These are phyloP conservation scores for Nowakowskiella sp. DNA, from an alignment of 192 early-diverging fungal species.

Conservation along the genomic window DNA sequence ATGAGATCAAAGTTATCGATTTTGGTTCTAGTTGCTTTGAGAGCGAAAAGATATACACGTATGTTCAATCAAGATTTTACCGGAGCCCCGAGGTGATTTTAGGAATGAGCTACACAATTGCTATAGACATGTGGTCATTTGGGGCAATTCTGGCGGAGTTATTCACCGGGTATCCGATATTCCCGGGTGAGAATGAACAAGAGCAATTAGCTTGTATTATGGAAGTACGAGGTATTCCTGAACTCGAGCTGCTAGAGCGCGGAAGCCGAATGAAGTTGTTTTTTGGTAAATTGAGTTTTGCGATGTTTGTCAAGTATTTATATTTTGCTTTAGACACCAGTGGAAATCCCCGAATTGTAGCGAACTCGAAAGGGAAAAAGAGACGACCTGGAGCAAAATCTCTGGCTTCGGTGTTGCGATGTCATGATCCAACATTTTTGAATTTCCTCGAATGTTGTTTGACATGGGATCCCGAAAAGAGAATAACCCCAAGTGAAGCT, in stretches of 20 bases:
- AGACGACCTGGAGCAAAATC: constrained; percentile 71
- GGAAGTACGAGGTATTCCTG: constrained; percentile 82
- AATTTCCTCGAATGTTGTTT: constrained; percentile 81
- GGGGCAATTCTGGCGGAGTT: constrained; percentile 40
- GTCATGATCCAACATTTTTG: constrained; percentile 68
- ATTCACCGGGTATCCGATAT: constrained; percentile 34
- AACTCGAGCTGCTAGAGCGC: constrained; percentile 60
- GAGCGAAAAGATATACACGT: constrained; percentile 27
- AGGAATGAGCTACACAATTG: constrained; percentile 22
- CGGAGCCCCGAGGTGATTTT: constrained; percentile 37
- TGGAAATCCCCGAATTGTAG: constrained; percentile 55
- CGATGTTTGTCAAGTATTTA: too few relatives aligned
- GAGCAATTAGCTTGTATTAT: constrained; percentile 81
- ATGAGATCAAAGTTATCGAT: constrained; percentile 36
- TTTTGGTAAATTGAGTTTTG: too few relatives aligned
- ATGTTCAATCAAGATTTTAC: constrained; percentile 39
- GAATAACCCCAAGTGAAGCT: constrained; percentile 81
- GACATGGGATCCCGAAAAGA: constrained; percentile 80
- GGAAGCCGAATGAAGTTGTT: constrained; percentile 77
- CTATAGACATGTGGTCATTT: constrained; percentile 41
- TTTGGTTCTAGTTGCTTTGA: constrained; percentile 39
- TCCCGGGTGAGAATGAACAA: constrained; percentile 27
- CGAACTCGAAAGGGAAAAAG: constrained; percentile 85
- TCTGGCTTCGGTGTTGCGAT: constrained; percentile 62
- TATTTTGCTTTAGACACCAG: too few relatives aligned